A percentile compares a stretch with the other conserved stretches of the same genome.
phyloP scores from a whole-genome alignment of 768 basidiomycete species.

The Boletus edulis region DNA sequence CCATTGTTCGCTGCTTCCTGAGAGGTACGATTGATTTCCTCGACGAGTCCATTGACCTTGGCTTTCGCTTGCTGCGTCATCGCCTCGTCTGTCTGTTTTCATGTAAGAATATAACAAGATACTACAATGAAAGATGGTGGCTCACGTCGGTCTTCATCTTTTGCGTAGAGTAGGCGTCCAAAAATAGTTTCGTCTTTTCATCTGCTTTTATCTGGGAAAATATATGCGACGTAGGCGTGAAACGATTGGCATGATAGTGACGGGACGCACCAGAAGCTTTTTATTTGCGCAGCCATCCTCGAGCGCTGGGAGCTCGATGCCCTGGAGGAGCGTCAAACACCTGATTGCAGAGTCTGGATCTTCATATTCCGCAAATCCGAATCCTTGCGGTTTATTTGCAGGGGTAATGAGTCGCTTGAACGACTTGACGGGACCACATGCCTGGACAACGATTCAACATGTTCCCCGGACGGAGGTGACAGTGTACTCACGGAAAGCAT shows the following conservation, averaged over 20 bases:
- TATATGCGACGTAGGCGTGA: conserved; percentile 41
- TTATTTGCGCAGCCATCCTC: conserved; percentile 62
- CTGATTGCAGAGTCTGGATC: conserved; percentile 90
- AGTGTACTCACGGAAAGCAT: conserved; percentile 65
- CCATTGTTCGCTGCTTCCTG: conserved; percentile 74
- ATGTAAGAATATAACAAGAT: background rate
- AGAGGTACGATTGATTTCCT: conserved; percentile 68
- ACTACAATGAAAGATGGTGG: conserved; percentile 4
- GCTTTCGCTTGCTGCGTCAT: conserved; percentile 58
- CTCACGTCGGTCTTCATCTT: conserved; percentile 82
- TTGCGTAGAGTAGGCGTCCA: conserved; percentile 82
- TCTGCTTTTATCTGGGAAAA: conserved; percentile 82
- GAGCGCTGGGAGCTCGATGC: conserved; percentile 59
- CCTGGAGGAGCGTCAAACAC: conserved; percentile 63
- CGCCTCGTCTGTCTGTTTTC: conserved; percentile 65
- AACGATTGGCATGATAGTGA: background rate
- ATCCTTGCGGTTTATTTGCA: conserved; percentile 91
- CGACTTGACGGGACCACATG: conserved; percentile 85
- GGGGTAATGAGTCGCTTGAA: conserved; percentile 94
- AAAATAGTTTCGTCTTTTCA: conserved; percentile 85
- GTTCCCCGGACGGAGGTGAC: too few species aligned
- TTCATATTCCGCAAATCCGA: conserved; percentile 95
- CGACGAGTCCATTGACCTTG: conserved; percentile 62
- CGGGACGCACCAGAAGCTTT: conserved; percentile 62
- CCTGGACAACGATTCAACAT: conserved; percentile 42